Percentiles rank a stretch among this genome's conserved stretches.
Conservation (phyloP, 2,329 filamentous ascomycete genomes). For the Colletotrichum tofieldiae region DNA sequence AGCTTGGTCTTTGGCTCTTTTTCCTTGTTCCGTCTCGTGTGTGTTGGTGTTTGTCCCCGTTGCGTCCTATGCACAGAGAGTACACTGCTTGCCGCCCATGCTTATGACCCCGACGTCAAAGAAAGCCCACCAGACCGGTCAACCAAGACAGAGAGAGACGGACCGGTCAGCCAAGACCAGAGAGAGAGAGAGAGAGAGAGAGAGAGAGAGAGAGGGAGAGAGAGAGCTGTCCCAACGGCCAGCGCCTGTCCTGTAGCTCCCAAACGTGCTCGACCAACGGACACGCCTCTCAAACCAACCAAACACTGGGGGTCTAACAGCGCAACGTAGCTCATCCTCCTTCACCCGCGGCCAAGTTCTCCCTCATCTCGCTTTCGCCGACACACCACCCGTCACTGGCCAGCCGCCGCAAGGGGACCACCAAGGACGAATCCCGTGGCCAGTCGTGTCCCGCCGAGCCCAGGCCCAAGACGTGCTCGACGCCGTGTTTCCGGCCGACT, state of each 20-base stretch:
- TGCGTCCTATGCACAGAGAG: too few species aligned
- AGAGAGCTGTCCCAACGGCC: background rate
- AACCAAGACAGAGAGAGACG: too few species aligned
- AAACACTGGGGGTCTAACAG: background rate
- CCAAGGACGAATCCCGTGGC: slow-evolving; percentile 4
- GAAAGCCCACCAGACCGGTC: too few species aligned
- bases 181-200: background rate
- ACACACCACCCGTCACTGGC: background rate
- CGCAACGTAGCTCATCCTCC: background rate
- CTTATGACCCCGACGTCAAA: too few species aligned
- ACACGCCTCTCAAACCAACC: background rate
- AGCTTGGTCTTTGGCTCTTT: background rate
- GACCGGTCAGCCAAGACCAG: too few species aligned
- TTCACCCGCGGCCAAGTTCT: background rate
- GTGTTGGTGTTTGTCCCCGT: too few species aligned
- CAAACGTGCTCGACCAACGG: background rate
- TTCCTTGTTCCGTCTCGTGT: background rate
- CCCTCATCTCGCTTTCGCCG: slow-evolving; percentile 11
- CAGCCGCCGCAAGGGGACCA: background rate
- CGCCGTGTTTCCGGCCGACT: slow-evolving; percentile 35
- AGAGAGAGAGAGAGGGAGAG: too few species aligned
- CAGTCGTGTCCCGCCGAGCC: slow-evolving; percentile 25
- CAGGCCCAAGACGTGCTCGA: slow-evolving; percentile 31
- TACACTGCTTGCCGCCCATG: too few species aligned
- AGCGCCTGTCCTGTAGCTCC: background rate